A percentile compares a stretch with the other conserved stretches of the same genome.
Evolutionary conservation across 2,329 filamentous ascomycete species (phyloP).

Genomic region (Pseudogymnoascus sp.): DNA sequence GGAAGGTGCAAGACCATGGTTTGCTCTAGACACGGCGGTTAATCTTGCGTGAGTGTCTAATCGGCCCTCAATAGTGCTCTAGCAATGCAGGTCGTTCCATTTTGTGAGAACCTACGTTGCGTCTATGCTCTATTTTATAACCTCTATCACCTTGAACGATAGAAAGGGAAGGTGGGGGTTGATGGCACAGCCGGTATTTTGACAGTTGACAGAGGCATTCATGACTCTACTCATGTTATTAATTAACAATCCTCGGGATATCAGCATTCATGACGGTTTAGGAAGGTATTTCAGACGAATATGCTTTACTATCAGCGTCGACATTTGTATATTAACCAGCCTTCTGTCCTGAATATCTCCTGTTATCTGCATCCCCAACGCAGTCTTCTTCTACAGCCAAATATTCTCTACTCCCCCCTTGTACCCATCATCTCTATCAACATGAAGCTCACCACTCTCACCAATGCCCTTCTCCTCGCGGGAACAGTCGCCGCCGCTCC

Average conservation of each 20-base stretch:
- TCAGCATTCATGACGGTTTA: not conserved
- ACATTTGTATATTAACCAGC: not conserved
- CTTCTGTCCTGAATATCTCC: not conserved
- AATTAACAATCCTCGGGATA: not conserved
- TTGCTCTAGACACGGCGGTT: not conserved
- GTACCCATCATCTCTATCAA: conserved; percentile 19
- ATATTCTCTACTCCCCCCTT: not conserved
- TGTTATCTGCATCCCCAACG: not conserved
- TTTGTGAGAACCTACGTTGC: not conserved
- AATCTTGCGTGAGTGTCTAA: not conserved
- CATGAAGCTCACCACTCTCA: conserved; percentile 43
- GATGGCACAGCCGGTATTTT: not conserved
- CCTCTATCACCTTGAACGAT: not conserved
- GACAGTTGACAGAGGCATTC: not conserved
- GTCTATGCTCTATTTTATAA: not conserved
- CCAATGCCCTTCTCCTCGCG: conserved; percentile 34
- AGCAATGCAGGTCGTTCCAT: not conserved
- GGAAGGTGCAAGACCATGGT: not conserved
- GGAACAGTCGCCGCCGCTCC: conserved; percentile 39
- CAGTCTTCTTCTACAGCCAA: not conserved
- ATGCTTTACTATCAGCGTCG: not conserved
- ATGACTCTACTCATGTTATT: not conserved
- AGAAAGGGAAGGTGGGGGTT: not conserved
- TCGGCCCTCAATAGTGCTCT: not conserved
- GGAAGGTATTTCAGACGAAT: not conserved